These are phyloP conservation scores for Dryas drummondii DNA, from an alignment of 306 rosid species.

Conservation along the genomic window DNA sequence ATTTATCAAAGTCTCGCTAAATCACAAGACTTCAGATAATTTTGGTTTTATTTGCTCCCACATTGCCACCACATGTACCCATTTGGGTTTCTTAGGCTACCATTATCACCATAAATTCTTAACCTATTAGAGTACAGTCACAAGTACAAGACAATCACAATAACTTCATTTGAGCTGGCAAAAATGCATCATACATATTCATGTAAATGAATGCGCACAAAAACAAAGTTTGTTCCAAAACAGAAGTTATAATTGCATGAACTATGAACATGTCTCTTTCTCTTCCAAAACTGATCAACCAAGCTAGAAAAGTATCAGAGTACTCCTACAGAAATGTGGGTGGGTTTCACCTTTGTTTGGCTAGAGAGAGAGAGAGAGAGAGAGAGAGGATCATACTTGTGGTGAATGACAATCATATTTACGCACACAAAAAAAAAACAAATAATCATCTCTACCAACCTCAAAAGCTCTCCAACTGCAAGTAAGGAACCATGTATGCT, in stretches of 20 bases:
- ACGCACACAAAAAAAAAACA: slow-evolving; percentile 11
- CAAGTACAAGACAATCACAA: background rate
- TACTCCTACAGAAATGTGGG: background rate
- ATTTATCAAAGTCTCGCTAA: background rate
- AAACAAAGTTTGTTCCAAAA: background rate
- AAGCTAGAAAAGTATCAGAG: slow-evolving; percentile 1
- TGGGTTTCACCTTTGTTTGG: background rate
- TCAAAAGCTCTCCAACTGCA: slow-evolving; percentile 98
- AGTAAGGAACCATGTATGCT: slow-evolving; percentile 98
- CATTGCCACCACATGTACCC: background rate
- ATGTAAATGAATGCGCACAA: background rate
- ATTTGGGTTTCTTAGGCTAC: background rate
- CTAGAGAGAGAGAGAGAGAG: background rate
- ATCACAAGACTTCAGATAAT: background rate
- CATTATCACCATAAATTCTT: background rate
- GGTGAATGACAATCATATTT: background rate
- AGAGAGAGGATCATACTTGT: background rate
- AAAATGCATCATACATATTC: background rate
- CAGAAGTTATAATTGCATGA: background rate
- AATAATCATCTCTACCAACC: slow-evolving; percentile 45
- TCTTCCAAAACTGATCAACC: background rate
- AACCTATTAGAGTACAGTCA: background rate
- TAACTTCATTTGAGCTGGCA: background rate
- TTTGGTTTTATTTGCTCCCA: background rate
- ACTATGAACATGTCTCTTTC: background rate